Conservation (phyloP, 257 asterid genomes). For the Jaltomata sinuosa region DNA sequence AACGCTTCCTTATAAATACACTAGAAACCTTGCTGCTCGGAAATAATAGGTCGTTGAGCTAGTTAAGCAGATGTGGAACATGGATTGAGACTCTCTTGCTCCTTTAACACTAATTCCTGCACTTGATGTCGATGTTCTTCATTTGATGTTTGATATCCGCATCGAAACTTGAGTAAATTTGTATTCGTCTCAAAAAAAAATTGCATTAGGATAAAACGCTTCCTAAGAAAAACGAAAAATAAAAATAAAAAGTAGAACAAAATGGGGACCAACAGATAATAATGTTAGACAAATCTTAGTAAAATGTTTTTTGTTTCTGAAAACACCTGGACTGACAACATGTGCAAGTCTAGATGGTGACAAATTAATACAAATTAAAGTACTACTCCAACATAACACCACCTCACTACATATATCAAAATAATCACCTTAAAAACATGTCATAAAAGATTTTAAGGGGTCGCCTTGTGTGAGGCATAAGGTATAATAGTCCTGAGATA, state of each 20-base stretch:
- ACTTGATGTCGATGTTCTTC: accelerated
- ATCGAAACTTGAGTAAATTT: background rate
- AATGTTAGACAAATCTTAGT: background rate
- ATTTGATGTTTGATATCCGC: background rate
- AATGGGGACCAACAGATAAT: background rate
- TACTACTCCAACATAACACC: background rate
- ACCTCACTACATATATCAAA: background rate
- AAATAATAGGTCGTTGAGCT: too few species aligned
- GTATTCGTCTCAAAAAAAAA: accelerated
- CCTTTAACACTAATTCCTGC: too few species aligned
- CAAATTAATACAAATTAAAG: background rate
- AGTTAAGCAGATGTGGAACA: background rate
- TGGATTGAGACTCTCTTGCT: background rate
- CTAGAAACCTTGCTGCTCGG: too few species aligned
- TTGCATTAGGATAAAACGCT: background rate
- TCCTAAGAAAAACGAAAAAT: accelerated
- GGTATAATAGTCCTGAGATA: too few species aligned
- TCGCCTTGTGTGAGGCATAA: too few species aligned
- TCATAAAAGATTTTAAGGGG: background rate
- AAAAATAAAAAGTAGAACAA: background rate
- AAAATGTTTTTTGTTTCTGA: background rate
- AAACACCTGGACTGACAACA: background rate
- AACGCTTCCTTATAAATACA: too few species aligned
- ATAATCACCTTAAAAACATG: background rate
- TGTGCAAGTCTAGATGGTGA: background rate